Percentiles rank a stretch among this genome's conserved stretches.
phyloP scores from a whole-genome alignment of 2,329 filamentous ascomycete genomes.

The Claviceps fusiformis region DNA sequence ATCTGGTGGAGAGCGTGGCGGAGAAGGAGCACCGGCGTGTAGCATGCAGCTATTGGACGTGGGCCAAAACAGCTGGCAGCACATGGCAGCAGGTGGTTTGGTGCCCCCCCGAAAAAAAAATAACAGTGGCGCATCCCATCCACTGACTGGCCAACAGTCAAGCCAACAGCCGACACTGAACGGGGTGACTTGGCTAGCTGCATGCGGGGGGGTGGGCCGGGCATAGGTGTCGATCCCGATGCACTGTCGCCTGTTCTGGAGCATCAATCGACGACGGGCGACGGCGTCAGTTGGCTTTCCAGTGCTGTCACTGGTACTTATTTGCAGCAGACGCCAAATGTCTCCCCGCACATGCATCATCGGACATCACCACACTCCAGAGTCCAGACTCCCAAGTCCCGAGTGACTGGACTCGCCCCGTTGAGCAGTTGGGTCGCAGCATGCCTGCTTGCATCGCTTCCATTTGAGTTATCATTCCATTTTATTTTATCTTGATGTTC shows the following conservation, averaged over 20 bases:
- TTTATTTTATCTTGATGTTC: not conserved
- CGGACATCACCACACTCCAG: too few relatives aligned
- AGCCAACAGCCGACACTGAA: too few relatives aligned
- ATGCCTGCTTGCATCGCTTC: not conserved
- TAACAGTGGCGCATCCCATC: not conserved
- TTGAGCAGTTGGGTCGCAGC: too few relatives aligned
- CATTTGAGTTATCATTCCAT: not conserved
- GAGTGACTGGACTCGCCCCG: too few relatives aligned
- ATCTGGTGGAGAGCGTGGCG: constrained; percentile 8
- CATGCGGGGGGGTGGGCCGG: too few relatives aligned
- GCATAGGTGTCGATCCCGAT: not conserved
- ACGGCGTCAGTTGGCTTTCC: too few relatives aligned
- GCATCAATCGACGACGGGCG: not conserved
- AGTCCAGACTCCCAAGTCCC: too few relatives aligned
- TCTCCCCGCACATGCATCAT: too few relatives aligned
- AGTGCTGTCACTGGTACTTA: too few relatives aligned
- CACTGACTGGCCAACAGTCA: not conserved
- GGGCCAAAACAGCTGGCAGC: constrained; percentile 15
- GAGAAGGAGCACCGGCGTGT: constrained; percentile 1
- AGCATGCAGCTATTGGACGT: constrained; percentile 13
- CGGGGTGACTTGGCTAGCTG: too few relatives aligned
- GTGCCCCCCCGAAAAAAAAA: not conserved
- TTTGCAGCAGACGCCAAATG: too few relatives aligned
- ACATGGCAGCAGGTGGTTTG: constrained; percentile 5
- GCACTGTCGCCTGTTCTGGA: too few relatives aligned